Percentiles rank a stretch among this genome's conserved stretches.
These are phyloP conservation scores for Saccharomyces hybrid DNA, from an alignment of 1,139 yeast genomes.

Conservation along the genomic window DNA sequence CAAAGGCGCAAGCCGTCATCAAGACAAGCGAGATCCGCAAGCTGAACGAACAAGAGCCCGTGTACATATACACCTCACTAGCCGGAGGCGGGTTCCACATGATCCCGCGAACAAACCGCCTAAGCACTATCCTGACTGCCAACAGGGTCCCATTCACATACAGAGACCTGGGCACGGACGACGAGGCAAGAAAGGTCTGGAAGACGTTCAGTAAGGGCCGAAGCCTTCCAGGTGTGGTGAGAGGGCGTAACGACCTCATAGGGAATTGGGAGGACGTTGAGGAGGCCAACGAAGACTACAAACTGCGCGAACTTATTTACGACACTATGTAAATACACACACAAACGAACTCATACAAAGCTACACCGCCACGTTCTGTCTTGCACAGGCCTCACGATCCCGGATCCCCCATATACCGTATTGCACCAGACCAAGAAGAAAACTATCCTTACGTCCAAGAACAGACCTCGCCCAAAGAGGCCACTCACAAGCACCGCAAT, in stretches of 20 bases:
- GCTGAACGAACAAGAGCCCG: constrained; percentile 43
- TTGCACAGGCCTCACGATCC: background rate
- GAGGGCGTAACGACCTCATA: constrained; percentile 78
- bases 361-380: background rate
- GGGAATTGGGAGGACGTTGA: constrained; percentile 77
- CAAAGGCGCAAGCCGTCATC: background rate
- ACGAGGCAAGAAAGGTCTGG: constrained; percentile 81
- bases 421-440: background rate
- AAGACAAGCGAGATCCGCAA: constrained; percentile 13
- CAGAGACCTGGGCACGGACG: constrained; percentile 78
- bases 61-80: constrained; percentile 74
- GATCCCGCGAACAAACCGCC: constrained; percentile 69
- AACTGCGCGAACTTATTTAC: constrained; percentile 50
- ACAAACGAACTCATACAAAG: background rate
- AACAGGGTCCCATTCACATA: constrained; percentile 61
- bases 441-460: background rate
- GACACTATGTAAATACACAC: constrained; percentile 32
- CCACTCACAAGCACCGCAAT: background rate
- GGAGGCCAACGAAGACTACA: constrained; percentile 80
- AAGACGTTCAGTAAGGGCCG: constrained; percentile 68
- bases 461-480: background rate
- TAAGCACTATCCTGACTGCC: constrained; percentile 68
- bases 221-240: constrained; percentile 79
- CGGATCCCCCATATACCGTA: background rate
- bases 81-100: constrained; percentile 85